A percentile compares a stretch with the other conserved stretches of the same genome.
Evolutionary conservation across 345 rosid species (phyloP).

Genomic region (Passiflora organensis): DNA sequence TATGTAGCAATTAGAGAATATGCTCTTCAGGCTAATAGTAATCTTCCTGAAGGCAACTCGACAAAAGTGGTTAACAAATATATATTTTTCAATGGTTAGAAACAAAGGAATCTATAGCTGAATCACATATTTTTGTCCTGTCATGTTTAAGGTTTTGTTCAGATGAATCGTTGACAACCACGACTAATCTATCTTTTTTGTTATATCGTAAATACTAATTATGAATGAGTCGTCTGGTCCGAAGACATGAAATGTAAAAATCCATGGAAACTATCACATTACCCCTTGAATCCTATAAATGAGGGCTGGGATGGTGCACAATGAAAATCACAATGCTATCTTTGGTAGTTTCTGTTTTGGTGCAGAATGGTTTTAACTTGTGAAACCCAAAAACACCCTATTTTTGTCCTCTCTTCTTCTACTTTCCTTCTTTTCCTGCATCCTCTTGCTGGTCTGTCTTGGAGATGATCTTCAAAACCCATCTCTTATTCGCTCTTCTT

Average conservation of each 20-base stretch:
- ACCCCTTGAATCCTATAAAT: too few species aligned
- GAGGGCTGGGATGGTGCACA: too few species aligned
- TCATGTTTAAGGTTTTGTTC: too few species aligned
- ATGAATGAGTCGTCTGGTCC: too few species aligned
- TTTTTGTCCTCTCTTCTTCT: not conserved
- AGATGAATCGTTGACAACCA: too few species aligned
- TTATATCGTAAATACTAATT: too few species aligned
- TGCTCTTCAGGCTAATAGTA: conserved; percentile 7
- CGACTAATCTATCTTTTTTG: too few species aligned
- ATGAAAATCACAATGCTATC: too few species aligned
- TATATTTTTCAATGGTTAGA: not conserved
- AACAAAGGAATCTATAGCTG: not conserved
- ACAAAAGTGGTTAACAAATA: conserved; percentile 5
- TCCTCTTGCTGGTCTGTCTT: not conserved
- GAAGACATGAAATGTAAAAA: too few species aligned
- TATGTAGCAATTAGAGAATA: conserved; percentile 10
- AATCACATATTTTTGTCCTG: not conserved
- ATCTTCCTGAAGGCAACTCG: conserved; percentile 3
- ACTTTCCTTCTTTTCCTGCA: not conserved
- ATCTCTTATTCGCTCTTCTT: conserved; percentile 3
- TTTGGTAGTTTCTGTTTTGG: too few species aligned
- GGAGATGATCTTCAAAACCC: conserved; percentile 11
- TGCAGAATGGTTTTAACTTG: too few species aligned
- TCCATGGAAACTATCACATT: too few species aligned
- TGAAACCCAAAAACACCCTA: not conserved